A percentile compares a stretch with the other conserved stretches of the same genome.
Evolutionary conservation across 2,329 filamentous ascomycete species (phyloP).

Genomic region (Xylariaceae sp.): DNA sequence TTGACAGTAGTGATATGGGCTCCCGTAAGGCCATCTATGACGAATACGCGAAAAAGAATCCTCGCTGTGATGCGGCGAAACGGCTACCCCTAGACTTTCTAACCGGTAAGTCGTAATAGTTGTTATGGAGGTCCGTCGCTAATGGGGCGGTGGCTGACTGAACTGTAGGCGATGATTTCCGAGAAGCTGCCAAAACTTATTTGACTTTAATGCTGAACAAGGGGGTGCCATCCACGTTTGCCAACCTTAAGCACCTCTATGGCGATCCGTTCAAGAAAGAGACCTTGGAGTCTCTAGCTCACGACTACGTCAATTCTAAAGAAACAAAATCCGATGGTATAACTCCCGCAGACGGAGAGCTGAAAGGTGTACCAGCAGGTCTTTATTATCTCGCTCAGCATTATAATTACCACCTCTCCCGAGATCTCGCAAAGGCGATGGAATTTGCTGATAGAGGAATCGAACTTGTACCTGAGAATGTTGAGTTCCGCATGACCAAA

Average conservation of each 20-base stretch:
- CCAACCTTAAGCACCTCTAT: slow-evolving; percentile 95
- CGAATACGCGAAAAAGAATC: slow-evolving; percentile 79
- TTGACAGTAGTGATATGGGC: slow-evolving; percentile 64
- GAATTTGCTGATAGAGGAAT: slow-evolving; percentile 85
- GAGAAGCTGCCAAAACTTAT: slow-evolving; percentile 77
- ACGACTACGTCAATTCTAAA: slow-evolving; percentile 74
- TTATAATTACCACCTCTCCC: slow-evolving; percentile 90
- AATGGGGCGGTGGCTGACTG: slow-evolving; percentile 8
- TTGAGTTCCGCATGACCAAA: slow-evolving; percentile 94
- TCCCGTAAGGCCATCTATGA: slow-evolving; percentile 78
- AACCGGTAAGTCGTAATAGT: slow-evolving; percentile 57
- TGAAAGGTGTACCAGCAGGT: slow-evolving; percentile 75
- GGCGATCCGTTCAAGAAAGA: slow-evolving; percentile 76
- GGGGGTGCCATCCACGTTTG: slow-evolving; percentile 94
- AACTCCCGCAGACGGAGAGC: slow-evolving; percentile 55
- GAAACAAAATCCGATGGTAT: slow-evolving; percentile 43
- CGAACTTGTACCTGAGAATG: slow-evolving; percentile 76
- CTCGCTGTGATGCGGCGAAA: slow-evolving; percentile 82
- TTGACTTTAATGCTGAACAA: slow-evolving; percentile 85
- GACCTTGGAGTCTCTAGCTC: slow-evolving; percentile 75
- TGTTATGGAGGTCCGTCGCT: background rate
- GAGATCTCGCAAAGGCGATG: slow-evolving; percentile 80
- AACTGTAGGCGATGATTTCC: slow-evolving; percentile 74
- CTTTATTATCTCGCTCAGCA: slow-evolving; percentile 96
- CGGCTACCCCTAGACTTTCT: slow-evolving; percentile 91